These are phyloP conservation scores for Aspergillus sp. DNA, from an alignment of 2,329 filamentous ascomycete species.

Conservation along the genomic window DNA sequence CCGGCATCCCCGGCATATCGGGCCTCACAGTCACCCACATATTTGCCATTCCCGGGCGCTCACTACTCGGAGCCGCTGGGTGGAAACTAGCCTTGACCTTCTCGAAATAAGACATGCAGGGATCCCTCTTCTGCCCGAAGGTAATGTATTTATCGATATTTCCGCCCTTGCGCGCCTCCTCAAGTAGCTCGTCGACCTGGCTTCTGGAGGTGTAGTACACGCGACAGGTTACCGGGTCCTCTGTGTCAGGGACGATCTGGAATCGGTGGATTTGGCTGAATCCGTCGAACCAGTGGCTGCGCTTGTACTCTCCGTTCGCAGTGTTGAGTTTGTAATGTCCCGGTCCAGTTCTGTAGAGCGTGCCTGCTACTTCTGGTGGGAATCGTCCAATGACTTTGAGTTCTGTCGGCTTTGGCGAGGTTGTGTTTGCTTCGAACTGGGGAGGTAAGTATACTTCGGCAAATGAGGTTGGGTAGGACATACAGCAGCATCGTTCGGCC, in stretches of 20 bases:
- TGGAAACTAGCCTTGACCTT: conserved; percentile 50
- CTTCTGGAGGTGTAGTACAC: conserved; percentile 69
- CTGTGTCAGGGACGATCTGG: conserved; percentile 17
- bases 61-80: neutral
- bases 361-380: neutral
- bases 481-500: too few species aligned
- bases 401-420: too few species aligned
- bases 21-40: too few species aligned
- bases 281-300: conserved; percentile 78
- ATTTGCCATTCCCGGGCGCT: too few species aligned
- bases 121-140: conserved; percentile 70
- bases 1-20: too few species aligned
- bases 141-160: conserved; percentile 53
- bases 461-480: too few species aligned
- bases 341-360: conserved; percentile 59
- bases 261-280: conserved; percentile 68
- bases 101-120: conserved; percentile 70
- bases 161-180: conserved; percentile 60
- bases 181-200: conserved; percentile 62
- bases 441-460: too few species aligned
- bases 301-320: conserved; percentile 56
- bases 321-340: conserved; percentile 56
- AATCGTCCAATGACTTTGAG: neutral
- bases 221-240: conserved; percentile 27
- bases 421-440: neutral